Conservation (phyloP, 1,284 basidiomycete genomes). For the Pseudomicrostroma phylloplanum region DNA sequence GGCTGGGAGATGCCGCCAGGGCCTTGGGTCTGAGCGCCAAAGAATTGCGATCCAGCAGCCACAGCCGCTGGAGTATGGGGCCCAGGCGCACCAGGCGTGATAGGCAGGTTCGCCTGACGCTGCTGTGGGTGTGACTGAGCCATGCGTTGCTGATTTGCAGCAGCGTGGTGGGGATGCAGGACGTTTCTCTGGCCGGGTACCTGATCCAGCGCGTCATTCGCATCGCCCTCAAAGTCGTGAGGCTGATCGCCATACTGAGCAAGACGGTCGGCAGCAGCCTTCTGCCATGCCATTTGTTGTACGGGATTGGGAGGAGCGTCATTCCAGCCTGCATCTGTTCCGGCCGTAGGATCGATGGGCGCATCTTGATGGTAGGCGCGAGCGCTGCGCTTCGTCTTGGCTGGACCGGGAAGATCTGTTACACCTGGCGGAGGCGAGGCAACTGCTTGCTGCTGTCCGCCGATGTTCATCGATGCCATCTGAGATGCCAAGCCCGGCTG, state of each 20-base stretch:
- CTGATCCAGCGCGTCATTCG: conserved; percentile 43
- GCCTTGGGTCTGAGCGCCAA: neutral
- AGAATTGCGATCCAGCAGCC: conserved; percentile 8
- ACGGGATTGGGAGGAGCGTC: conserved; percentile 34
- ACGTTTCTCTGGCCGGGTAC: conserved; percentile 46
- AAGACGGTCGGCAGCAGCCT: conserved; percentile 37
- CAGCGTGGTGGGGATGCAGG: conserved; percentile 37
- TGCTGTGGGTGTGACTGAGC: conserved; percentile 13
- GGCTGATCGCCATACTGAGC: conserved; percentile 27
- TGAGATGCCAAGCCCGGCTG: conserved; percentile 19
- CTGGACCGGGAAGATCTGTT: conserved; percentile 23
- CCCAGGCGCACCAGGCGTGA: conserved; percentile 13
- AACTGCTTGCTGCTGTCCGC: conserved; percentile 11
- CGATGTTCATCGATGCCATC: conserved; percentile 29
- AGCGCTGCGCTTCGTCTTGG: conserved; percentile 43
- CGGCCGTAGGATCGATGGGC: conserved; percentile 15
- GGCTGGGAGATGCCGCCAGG: conserved; percentile 43
- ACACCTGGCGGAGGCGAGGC: conserved; percentile 12
- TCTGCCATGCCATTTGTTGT: conserved; percentile 41
- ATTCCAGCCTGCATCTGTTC: conserved; percentile 28
- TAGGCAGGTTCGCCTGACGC: conserved; percentile 17
- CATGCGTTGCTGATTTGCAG: conserved; percentile 41
- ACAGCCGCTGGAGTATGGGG: conserved; percentile 11
- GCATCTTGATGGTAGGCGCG: conserved; percentile 49
- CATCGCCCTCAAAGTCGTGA: conserved; percentile 17